These are phyloP conservation scores for Sugiyamaella marilandica DNA, from an alignment of 805 yeast genomes.

Conservation along the genomic window DNA sequence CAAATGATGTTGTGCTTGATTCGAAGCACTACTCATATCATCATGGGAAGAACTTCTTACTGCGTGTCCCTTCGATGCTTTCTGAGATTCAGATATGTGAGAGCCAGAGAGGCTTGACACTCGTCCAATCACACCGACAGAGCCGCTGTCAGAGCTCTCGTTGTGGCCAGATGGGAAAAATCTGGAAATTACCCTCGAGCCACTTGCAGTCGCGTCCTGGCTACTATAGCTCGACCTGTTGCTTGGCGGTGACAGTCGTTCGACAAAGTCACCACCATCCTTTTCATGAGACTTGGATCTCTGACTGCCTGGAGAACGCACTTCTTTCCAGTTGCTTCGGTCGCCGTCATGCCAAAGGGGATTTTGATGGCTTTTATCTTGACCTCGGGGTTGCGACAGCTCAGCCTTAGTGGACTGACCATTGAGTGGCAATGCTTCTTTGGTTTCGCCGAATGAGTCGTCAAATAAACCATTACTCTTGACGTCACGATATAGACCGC, in stretches of 20 bases:
- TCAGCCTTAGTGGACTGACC: no score
- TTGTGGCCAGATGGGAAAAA: constrained; percentile 19
- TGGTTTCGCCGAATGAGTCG: neutral
- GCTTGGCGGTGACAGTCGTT: constrained; percentile 3
- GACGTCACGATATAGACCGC: constrained; percentile 5
- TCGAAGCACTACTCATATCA: no score
- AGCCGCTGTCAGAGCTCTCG: neutral
- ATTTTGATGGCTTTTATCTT: neutral
- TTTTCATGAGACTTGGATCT: neutral
- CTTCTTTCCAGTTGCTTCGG: neutral
- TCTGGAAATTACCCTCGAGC: constrained; percentile 13
- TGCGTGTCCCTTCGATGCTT: no score
- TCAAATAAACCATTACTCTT: constrained; percentile 1
- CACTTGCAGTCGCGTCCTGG: constrained; percentile 9
- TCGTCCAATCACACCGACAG: neutral
- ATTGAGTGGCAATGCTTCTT: neutral
- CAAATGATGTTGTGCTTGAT: neutral
- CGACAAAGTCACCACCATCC: neutral
- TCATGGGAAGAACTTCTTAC: no score
- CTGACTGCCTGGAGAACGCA: neutral
- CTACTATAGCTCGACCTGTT: constrained; percentile 1
- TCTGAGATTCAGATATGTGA: no score
- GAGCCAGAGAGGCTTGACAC: neutral
- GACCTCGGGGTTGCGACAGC: no score
- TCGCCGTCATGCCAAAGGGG: neutral